Evolutionary conservation across 345 rosid genomes (phyloP).

Genomic region (Camelina neglecta): DNA sequence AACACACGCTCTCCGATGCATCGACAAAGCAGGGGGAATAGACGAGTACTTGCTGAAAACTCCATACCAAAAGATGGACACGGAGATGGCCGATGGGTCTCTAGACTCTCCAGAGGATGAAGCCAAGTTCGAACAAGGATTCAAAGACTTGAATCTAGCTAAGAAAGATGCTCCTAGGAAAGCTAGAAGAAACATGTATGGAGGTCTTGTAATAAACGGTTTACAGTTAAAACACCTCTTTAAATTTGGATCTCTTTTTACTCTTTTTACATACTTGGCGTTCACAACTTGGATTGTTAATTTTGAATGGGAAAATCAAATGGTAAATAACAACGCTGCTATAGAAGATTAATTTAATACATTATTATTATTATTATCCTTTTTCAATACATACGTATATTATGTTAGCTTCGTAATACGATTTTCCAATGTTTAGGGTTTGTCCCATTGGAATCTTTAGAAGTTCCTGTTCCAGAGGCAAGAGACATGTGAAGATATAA

Average conservation of each 20-base stretch:
- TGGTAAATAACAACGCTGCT: too few species aligned
- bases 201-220: slow-evolving; percentile 42
- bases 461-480: too few species aligned
- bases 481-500: too few species aligned
- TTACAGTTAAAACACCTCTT: slow-evolving; percentile 25
- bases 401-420: too few species aligned
- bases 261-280: not conserved
- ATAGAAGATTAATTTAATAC: too few species aligned
- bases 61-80: slow-evolving; percentile 94
- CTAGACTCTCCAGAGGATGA: slow-evolving; percentile 72
- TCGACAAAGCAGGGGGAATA: slow-evolving; percentile 97
- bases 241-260: slow-evolving; percentile 10
- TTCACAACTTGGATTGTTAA: not conserved
- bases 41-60: slow-evolving; percentile 95
- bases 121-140: slow-evolving; percentile 74
- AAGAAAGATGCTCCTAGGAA: slow-evolving; percentile 71
- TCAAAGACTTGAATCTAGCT: slow-evolving; percentile 71
- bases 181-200: slow-evolving; percentile 61
- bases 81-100: slow-evolving; percentile 93
- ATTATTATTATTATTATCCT: too few species aligned
- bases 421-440: too few species aligned
- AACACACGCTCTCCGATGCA: slow-evolving; percentile 91
- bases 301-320: too few species aligned
- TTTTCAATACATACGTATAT: too few species aligned
- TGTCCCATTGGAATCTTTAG: too few species aligned